Percentiles rank a stretch among this genome's conserved stretches.
phyloP scores from a whole-genome alignment of 108 stramenopile species.

The Craspedostauros australis region DNA sequence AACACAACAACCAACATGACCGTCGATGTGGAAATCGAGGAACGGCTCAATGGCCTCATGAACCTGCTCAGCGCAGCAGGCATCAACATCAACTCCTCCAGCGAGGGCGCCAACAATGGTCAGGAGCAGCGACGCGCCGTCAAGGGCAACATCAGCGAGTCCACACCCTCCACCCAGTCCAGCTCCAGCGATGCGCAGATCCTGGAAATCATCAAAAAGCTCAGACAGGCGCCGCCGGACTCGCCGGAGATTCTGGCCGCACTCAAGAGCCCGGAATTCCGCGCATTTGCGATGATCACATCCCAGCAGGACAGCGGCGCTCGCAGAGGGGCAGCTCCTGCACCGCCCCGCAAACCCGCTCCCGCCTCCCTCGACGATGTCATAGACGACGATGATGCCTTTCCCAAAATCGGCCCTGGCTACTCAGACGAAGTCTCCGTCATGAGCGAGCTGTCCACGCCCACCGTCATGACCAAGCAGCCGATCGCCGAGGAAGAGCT shows the following conservation, averaged over 20 bases:
- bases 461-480: slow-evolving; percentile 42
- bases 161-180: neutral
- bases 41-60: slow-evolving; percentile 36
- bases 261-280: slow-evolving; percentile 22
- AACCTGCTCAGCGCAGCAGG: slow-evolving; percentile 34
- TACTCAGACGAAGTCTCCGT: slow-evolving; percentile 45
- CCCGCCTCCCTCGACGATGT: slow-evolving; percentile 21
- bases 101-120: no score
- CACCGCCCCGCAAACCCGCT: slow-evolving; percentile 5
- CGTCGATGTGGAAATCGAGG: slow-evolving; percentile 29
- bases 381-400: slow-evolving; percentile 39
- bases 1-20: slow-evolving; percentile 33
- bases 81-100: no score
- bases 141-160: neutral
- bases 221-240: slow-evolving; percentile 33
- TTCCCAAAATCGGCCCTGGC: slow-evolving; percentile 59
- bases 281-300: slow-evolving; percentile 23
- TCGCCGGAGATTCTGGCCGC: slow-evolving; percentile 44
- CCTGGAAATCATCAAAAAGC: slow-evolving; percentile 35
- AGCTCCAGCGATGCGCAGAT: slow-evolving; percentile 37
- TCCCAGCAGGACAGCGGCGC: slow-evolving; percentile 15
- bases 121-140: no score
- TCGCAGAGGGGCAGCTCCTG: neutral
- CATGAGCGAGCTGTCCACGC: slow-evolving; percentile 46
- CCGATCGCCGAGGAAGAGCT: slow-evolving; percentile 44